Evolutionary conservation across 345 rosid genomes (phyloP).

Genomic region (Eutrema heterophyllum): DNA sequence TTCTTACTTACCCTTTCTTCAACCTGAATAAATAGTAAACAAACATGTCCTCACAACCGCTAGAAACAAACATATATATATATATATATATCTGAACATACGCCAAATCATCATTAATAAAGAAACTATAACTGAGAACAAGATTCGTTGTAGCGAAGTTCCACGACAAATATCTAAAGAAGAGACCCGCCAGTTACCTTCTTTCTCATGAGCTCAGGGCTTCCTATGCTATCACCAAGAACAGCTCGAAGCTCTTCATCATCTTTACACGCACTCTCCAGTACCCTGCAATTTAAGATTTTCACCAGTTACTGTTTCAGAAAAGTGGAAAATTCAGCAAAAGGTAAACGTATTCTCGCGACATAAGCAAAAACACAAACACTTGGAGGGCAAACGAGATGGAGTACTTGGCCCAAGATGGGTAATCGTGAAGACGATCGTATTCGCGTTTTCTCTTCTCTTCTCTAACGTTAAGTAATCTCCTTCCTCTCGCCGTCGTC

Average conservation of each 20-base stretch:
- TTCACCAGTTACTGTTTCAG: neutral
- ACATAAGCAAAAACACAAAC: constrained; percentile 28
- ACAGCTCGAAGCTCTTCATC: constrained; percentile 82
- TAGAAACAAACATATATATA: too few species aligned
- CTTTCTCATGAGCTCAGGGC: constrained; percentile 84
- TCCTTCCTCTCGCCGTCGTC: constrained; percentile 87
- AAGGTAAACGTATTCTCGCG: neutral
- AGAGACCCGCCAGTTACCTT: constrained; percentile 35
- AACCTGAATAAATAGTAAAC: too few species aligned
- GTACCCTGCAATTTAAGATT: constrained; percentile 41
- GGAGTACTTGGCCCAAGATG: constrained; percentile 79
- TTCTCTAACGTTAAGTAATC: constrained; percentile 72
- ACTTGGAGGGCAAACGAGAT: constrained; percentile 3
- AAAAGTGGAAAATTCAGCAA: neutral
- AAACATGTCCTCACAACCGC: too few species aligned
- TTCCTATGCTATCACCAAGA: constrained; percentile 86
- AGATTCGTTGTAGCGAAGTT: neutral
- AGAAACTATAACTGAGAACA: too few species aligned
- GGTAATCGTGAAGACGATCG: constrained; percentile 73
- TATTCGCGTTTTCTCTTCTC: constrained; percentile 79
- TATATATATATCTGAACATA: neutral
- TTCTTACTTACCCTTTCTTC: too few species aligned
- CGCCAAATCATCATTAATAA: neutral
- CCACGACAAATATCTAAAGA: neutral
- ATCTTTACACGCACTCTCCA: constrained; percentile 66